Evolutionary conservation across 768 basidiomycete genomes (phyloP).

Genomic region (Macrolepiota dolichaula): DNA sequence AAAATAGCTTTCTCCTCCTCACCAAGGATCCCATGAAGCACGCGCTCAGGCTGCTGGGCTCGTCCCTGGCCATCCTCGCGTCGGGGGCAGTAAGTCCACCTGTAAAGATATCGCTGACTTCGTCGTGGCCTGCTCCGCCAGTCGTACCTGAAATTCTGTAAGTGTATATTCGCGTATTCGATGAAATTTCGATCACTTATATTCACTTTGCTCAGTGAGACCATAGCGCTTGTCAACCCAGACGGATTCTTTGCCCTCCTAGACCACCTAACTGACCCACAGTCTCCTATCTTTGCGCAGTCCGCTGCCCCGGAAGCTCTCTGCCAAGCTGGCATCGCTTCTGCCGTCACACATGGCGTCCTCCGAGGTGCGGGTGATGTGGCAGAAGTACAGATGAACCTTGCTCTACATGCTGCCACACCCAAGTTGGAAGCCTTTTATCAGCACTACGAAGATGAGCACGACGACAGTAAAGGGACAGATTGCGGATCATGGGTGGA

Average conservation of each 20-base stretch:
- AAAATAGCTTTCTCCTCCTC: neutral
- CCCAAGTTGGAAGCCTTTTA: constrained; percentile 86
- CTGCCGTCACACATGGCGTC: constrained; percentile 43
- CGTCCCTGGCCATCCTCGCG: constrained; percentile 15
- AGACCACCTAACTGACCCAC: constrained; percentile 55
- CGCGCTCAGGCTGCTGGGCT: constrained; percentile 20
- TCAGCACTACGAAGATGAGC: constrained; percentile 54
- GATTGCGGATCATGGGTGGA: constrained; percentile 76
- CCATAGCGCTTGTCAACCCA: constrained; percentile 70
- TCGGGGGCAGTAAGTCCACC: constrained; percentile 34
- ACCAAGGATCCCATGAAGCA: constrained; percentile 21
- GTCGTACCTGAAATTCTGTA: constrained; percentile 64
- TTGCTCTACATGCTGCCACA: constrained; percentile 74
- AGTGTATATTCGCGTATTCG: constrained; percentile 21
- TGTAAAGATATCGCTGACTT: constrained; percentile 55
- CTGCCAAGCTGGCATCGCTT: constrained; percentile 51
- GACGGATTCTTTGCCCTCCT: constrained; percentile 76
- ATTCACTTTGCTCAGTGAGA: constrained; percentile 55
- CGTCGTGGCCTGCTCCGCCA: constrained; percentile 66
- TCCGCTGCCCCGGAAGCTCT: constrained; percentile 45
- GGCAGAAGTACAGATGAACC: constrained; percentile 62
- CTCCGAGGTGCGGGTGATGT: constrained; percentile 47
- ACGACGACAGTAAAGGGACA: constrained; percentile 25
- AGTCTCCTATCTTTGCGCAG: constrained; percentile 29
- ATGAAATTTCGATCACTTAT: neutral